Evolutionary conservation across 2,329 filamentous ascomycete genomes (phyloP).

Genomic region (Helicocarpus griseus): DNA sequence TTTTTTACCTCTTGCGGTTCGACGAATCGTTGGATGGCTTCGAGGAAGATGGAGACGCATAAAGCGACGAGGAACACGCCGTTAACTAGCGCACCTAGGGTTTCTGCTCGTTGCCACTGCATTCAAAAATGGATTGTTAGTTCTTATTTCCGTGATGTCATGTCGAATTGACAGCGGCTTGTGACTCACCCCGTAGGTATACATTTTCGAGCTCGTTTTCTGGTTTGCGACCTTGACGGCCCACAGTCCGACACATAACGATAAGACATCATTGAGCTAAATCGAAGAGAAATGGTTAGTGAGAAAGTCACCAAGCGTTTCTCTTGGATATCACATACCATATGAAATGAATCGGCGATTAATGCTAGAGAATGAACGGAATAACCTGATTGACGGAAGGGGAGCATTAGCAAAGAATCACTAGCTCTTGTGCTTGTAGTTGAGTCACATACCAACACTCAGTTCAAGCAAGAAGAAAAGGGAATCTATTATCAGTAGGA

Average conservation of each 20-base stretch:
- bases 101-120: constrained; percentile 96
- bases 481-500: constrained; percentile 84
- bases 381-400: constrained; percentile 46
- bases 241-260: constrained; percentile 85
- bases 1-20: constrained; percentile 82
- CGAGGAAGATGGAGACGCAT: constrained; percentile 91
- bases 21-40: constrained; percentile 84
- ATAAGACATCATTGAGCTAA: constrained; percentile 93
- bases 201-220: constrained; percentile 72
- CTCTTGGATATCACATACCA: constrained; percentile 50
- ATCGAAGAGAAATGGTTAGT: not conserved
- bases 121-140: constrained; percentile 14
- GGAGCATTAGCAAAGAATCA: not conserved
- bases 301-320: not conserved
- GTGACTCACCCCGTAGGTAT: constrained; percentile 76
- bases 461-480: constrained; percentile 87
- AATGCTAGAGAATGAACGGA: constrained; percentile 83
- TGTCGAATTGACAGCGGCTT: not conserved
- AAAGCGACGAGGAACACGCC: constrained; percentile 95
- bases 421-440: not conserved
- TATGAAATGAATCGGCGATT: constrained; percentile 95
- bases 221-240: constrained; percentile 82
- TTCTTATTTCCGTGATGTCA: not conserved
- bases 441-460: constrained; percentile 48
- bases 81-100: constrained; percentile 90